A percentile compares a stretch with the other conserved stretches of the same genome.
These are phyloP conservation scores for Trichoderma sp. DNA, from an alignment of 2,329 filamentous ascomycete genomes.

Conservation along the genomic window DNA sequence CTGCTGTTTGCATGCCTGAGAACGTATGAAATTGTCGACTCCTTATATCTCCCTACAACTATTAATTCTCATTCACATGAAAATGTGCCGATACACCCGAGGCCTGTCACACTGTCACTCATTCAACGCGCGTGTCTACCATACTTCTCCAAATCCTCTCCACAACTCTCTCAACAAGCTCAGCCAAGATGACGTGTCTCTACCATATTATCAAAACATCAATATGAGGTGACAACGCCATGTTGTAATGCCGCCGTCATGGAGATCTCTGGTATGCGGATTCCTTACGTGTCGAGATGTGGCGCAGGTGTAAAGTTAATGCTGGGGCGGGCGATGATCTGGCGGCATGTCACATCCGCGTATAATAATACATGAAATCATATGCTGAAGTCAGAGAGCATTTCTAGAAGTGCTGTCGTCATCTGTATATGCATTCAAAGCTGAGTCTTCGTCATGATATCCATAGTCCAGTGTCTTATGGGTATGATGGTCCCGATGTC, in stretches of 20 bases:
- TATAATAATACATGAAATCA: background rate
- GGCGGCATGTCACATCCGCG: background rate
- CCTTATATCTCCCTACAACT: too few relatives aligned
- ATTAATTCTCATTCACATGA: background rate
- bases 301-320: constrained; percentile 14
- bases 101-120: background rate
- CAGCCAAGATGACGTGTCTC: background rate
- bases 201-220: background rate
- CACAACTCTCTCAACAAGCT: background rate
- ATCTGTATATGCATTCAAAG: background rate
- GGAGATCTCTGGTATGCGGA: background rate
- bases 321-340: background rate
- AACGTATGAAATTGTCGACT: background rate
- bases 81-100: constrained; percentile 7
- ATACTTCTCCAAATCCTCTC: background rate
- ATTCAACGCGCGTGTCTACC: background rate
- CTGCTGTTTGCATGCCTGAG: background rate
- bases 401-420: background rate
- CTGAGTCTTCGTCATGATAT: background rate
- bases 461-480: background rate
- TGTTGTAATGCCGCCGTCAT: constrained; percentile 11
- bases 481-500: background rate
- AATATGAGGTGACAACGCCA: constrained; percentile 5
- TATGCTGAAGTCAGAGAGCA: background rate
- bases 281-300: background rate